Conservation (phyloP, 495 filamentous ascomycete species). For the Aeminium ludgeri region DNA sequence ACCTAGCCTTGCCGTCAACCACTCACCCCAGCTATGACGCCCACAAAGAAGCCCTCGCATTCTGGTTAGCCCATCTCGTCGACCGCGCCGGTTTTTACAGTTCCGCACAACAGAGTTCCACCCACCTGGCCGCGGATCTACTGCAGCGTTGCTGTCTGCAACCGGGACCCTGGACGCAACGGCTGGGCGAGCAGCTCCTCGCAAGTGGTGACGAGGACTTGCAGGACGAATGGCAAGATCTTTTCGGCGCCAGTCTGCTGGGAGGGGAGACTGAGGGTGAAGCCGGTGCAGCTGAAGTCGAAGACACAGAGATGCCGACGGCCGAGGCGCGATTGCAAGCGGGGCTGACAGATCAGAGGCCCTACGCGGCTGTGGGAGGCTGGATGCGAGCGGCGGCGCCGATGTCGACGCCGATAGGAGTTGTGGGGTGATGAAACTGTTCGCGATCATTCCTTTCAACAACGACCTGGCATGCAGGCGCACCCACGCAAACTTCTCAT, state of each 20-base stretch:
- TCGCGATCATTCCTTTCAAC: no score
- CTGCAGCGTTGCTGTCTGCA: conserved; percentile 14
- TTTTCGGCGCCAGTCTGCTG: conserved; percentile 9
- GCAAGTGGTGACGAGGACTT: conserved; percentile 2
- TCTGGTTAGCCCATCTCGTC: conserved; percentile 19
- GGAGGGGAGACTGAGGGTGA: not conserved
- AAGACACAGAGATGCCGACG: no score
- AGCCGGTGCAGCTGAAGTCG: no score
- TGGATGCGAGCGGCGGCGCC: no score
- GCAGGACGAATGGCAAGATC: conserved; percentile 6
- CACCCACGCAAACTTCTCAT: no score
- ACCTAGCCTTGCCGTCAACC: not conserved
- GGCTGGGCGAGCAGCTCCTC: conserved; percentile 7
- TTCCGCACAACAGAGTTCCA: not conserved
- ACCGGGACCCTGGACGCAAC: conserved; percentile 9
- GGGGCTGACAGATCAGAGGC: no score
- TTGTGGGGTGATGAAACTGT: no score
- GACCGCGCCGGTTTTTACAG: conserved; percentile 3
- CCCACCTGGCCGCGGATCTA: not conserved
- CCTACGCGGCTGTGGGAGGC: no score
- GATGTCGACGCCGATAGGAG: no score
- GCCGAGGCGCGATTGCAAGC: no score
- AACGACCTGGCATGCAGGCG: no score
- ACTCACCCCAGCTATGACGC: conserved; percentile 2
- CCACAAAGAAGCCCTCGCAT: conserved; percentile 13